A percentile compares a stretch with the other conserved stretches of the same genome.
Conservation (phyloP, 1,139 yeast species). For the Geotrichum histeridarum region DNA sequence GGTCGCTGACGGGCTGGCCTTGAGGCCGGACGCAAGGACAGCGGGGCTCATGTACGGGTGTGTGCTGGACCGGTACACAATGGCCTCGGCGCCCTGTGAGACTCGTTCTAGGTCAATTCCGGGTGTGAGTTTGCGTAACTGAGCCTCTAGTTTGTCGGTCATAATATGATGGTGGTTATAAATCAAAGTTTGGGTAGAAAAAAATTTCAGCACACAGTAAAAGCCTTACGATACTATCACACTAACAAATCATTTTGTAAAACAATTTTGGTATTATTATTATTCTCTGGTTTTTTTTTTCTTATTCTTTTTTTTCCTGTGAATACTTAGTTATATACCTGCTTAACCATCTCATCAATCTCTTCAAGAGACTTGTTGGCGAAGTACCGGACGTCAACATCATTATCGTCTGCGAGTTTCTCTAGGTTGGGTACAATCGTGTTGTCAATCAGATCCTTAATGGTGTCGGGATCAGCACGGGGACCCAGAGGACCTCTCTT, state of each 20-base stretch:
- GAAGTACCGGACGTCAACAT: conserved; percentile 85
- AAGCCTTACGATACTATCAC: no score
- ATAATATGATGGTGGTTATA: neutral
- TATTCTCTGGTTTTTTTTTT: neutral
- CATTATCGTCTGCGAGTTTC: conserved; percentile 63
- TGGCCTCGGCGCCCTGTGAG: conserved; percentile 96
- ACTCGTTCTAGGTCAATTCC: conserved; percentile 39
- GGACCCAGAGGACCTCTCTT: conserved; percentile 19
- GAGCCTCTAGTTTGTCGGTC: conserved; percentile 21
- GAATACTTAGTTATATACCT: conserved; percentile 1
- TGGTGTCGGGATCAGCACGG: conserved; percentile 17
- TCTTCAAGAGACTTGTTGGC: conserved; percentile 51
- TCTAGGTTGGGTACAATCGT: conserved; percentile 63
- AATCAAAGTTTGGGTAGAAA: neutral
- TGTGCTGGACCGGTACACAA: conserved; percentile 56
- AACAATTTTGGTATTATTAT: neutral
- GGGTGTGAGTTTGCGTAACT: conserved; percentile 45
- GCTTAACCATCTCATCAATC: conserved; percentile 26
- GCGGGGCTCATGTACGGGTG: conserved; percentile 58
- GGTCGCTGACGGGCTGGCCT: neutral
- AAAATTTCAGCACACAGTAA: neutral
- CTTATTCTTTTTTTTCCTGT: neutral
- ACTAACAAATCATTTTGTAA: no score
- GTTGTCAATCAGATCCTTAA: conserved; percentile 46
- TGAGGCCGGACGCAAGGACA: conserved; percentile 19